Conservation (phyloP, 345 rosid genomes). For the Gossypium turneri region DNA sequence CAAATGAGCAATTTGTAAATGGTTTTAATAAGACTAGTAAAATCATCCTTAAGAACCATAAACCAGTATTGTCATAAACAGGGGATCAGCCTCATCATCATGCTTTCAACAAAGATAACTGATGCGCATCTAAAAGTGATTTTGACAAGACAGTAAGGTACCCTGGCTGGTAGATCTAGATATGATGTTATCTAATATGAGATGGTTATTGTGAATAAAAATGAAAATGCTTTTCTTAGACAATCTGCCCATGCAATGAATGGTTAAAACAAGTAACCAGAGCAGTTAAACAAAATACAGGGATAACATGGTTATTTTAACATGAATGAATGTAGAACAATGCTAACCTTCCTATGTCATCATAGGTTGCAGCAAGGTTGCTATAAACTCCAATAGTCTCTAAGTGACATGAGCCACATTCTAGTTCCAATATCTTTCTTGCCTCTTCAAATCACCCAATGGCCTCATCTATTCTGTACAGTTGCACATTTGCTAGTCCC, state of each 20-base stretch:
- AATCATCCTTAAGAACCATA: not conserved
- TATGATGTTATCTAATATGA: not conserved
- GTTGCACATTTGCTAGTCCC: slow-evolving; percentile 52
- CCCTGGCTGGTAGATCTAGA: not conserved
- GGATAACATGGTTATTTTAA: not conserved
- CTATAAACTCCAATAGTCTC: slow-evolving; percentile 59
- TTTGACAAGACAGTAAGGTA: not conserved
- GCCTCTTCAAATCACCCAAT: slow-evolving; percentile 49
- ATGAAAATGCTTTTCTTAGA: not conserved
- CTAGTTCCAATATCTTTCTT: slow-evolving; percentile 40
- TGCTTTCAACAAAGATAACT: not conserved
- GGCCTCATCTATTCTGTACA: slow-evolving; percentile 51
- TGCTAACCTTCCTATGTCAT: slow-evolving; percentile 52
- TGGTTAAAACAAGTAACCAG: not conserved
- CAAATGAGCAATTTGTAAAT: not conserved
- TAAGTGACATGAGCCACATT: slow-evolving; percentile 45
- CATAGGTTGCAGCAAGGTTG: slow-evolving; percentile 60
- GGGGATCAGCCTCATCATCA: not conserved
- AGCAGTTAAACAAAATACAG: not conserved
- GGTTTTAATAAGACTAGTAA: not conserved
- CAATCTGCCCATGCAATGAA: not conserved
- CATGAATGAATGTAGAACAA: not conserved
- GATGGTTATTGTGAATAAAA: not conserved
- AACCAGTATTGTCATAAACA: not conserved
- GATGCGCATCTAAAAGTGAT: not conserved